Conservation (phyloP, 73 alveolate genomes). For the Uronychia setigera region DNA sequence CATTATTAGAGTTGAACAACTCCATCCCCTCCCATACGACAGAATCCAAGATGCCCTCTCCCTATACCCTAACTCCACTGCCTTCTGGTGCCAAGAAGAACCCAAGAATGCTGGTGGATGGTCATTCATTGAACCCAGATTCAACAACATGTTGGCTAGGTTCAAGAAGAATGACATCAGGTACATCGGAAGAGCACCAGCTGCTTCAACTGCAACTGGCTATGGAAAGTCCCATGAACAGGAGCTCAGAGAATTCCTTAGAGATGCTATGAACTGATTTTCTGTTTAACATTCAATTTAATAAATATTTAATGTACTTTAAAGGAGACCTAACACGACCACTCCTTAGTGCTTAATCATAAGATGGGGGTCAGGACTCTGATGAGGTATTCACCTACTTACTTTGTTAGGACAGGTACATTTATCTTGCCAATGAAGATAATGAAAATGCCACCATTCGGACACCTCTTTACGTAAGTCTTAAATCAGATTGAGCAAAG, state of each 20-base stretch:
- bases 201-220: conserved; percentile 76
- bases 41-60: conserved; percentile 54
- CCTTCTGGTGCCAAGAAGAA: conserved; percentile 78
- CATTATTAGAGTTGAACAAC: conserved; percentile 83
- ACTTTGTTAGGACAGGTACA: too few relatives aligned
- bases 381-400: too few relatives aligned
- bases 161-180: conserved; percentile 41
- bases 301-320: too few relatives aligned
- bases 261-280: conserved; percentile 59
- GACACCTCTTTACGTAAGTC: too few relatives aligned
- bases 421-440: too few relatives aligned
- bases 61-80: conserved; percentile 68
- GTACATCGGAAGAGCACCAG: conserved; percentile 64
- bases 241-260: conserved; percentile 61
- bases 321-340: too few relatives aligned
- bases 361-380: too few relatives aligned
- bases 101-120: conserved; percentile 77
- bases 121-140: conserved; percentile 71
- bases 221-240: conserved; percentile 34
- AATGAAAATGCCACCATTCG: too few relatives aligned
- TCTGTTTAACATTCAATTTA: too few relatives aligned
- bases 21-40: conserved; percentile 92
- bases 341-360: too few relatives aligned
- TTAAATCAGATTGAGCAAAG: too few relatives aligned
- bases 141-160: conserved; percentile 38